phyloP scores from a whole-genome alignment of 2,329 filamentous ascomycete species.

The Talaromyces sp. region DNA sequence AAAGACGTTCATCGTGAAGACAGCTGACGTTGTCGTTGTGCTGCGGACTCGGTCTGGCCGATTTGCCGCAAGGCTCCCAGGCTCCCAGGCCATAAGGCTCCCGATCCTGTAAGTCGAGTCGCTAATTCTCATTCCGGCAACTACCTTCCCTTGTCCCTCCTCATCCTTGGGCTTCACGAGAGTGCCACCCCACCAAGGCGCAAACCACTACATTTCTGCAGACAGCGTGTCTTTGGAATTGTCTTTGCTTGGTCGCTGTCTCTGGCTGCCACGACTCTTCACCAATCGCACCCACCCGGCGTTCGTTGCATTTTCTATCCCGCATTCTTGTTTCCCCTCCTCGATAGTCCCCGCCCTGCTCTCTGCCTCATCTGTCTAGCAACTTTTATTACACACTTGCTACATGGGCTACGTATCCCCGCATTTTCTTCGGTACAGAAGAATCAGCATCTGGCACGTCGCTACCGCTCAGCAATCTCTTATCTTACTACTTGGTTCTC shows the following conservation, averaged over 20 bases:
- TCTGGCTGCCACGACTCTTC: neutral
- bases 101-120: constrained; percentile 16
- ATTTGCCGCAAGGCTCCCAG: constrained; percentile 5
- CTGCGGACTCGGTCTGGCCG: neutral
- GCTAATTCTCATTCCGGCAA: constrained; percentile 19
- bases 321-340: constrained; percentile 13
- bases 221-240: neutral
- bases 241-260: neutral
- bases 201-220: neutral
- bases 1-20: neutral
- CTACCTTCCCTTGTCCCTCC: constrained; percentile 6
- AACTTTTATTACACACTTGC: neutral
- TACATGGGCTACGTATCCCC: constrained; percentile 7
- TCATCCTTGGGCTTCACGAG: neutral
- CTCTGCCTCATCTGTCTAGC: neutral
- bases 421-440: constrained; percentile 6
- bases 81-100: constrained; percentile 9
- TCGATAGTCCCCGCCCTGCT: neutral
- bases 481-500: constrained; percentile 1
- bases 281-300: neutral
- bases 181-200: neutral
- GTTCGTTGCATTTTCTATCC: neutral
- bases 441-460: neutral
- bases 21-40: neutral
- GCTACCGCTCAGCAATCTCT: neutral